These are phyloP conservation scores for Wickerhamiella allomyrinae DNA, from an alignment of 805 yeast species.

Conservation along the genomic window DNA sequence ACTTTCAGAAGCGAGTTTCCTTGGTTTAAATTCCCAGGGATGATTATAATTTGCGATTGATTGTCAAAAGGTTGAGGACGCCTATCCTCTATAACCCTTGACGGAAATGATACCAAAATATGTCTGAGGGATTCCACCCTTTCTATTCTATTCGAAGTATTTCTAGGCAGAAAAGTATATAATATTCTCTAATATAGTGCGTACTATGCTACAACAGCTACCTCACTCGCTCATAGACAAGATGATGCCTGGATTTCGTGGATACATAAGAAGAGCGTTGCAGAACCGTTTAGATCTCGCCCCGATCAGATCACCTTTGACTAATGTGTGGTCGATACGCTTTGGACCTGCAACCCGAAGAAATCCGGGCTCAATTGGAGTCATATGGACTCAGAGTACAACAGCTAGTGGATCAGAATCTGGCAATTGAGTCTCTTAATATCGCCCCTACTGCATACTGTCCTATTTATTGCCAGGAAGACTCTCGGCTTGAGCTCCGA, in stretches of 20 bases:
- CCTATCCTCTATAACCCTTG: slow-evolving; percentile 5
- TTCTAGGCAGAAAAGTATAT: neutral
- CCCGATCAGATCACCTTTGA: too few species aligned
- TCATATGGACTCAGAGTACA: neutral
- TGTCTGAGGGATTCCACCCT: slow-evolving; percentile 10
- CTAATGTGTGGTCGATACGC: slow-evolving; percentile 2
- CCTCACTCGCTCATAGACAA: too few species aligned
- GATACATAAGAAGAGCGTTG: too few species aligned
- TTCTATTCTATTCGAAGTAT: neutral
- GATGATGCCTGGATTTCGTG: too few species aligned
- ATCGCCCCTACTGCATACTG: neutral
- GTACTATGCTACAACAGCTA: too few species aligned
- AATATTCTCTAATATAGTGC: too few species aligned
- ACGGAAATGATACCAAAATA: slow-evolving; percentile 6
- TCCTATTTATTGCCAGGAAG: neutral
- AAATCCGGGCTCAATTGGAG: neutral
- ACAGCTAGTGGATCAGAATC: neutral
- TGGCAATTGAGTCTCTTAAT: neutral
- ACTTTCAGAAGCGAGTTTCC: neutral
- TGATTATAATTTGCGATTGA: slow-evolving; percentile 21
- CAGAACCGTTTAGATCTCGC: too few species aligned
- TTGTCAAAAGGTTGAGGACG: slow-evolving; percentile 7
- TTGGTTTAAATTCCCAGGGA: slow-evolving; percentile 15
- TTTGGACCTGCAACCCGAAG: neutral
- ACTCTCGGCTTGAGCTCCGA: slow-evolving; percentile 19